Base-by-base conservation (phyloP, 2,329 filamentous ascomycete species). In the Aspergillus caelatus region DNA sequence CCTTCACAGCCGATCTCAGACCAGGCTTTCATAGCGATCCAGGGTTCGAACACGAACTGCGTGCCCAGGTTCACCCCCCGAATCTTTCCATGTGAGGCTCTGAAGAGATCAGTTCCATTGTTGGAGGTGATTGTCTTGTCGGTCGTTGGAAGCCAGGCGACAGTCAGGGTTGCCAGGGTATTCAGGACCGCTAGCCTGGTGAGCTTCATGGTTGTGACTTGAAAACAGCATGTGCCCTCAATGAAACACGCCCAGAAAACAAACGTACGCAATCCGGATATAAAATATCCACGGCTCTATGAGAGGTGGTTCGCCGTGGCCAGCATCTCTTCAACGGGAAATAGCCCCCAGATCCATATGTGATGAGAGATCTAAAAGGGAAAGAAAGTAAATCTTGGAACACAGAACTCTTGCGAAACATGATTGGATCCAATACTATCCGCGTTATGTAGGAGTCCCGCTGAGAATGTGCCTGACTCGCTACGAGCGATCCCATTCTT, bases 21-120 rank as follows among this genome's bases (percentile, higher is more conserved):
- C 84, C 85, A 87, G 57, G 78, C 78, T 32, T 73, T 69, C 19
- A 68, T 66, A 53, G 80, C 80, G 70, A 86, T 83, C 85, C 85
- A 87, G 9, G 83, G 83, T 73, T 87, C 85, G 39, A 82, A 74
- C 59, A 86, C 71, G 68, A 86, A 86, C 28, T 82, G 77, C 0
- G 81, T 80, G 7, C 85, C 84, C 10, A 86, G 74, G 69, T 87
- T 86, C 61, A 87, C 85, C 36, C 85, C 85, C 11, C 84, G 82
- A 58, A 87, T 82, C 70, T 84, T 85, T 30, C 65, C 65, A 2
- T 64, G 66, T 0, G 62, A 67, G 0, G 34, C 21, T 2, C 65
- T 60, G 56, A 73, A 73, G n/a, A 74, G 68, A 62, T 74, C 70
- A 11, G 65, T 62, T 14, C 72, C 72, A 57, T 69, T 64, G 48